Evolutionary conservation across 306 rosid species (phyloP).

Genomic region (Morella rubra): DNA sequence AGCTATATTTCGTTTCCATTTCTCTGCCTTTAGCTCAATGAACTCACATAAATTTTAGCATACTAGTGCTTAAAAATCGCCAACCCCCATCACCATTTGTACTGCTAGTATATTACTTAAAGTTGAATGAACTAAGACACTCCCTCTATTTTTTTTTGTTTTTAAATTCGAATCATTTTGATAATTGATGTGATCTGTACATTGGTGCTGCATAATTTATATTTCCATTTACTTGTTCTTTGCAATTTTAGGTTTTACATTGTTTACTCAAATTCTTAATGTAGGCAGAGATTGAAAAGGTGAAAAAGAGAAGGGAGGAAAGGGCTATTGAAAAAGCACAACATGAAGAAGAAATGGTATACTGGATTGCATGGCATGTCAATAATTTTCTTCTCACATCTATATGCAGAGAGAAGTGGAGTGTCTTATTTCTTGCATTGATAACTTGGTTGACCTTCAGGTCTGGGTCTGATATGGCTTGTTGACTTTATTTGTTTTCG

Average conservation of each 20-base stretch:
- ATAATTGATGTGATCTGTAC: neutral
- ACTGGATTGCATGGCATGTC: constrained; percentile 21
- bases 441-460: constrained; percentile 14
- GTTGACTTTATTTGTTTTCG: constrained; percentile 30
- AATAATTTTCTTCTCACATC: constrained; percentile 16
- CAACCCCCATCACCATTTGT: too few species aligned
- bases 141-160: neutral
- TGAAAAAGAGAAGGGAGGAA: constrained; percentile 98
- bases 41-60: too few species aligned
- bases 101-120: neutral
- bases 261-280: constrained; percentile 25
- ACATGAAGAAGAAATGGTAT: constrained; percentile 96
- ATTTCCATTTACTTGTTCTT: neutral
- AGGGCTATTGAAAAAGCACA: constrained; percentile 96
- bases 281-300: constrained; percentile 96
- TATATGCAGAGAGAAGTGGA: constrained; percentile 13
- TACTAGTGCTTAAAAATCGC: too few species aligned
- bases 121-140: neutral
- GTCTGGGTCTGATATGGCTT: constrained; percentile 16
- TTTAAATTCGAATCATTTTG: neutral
- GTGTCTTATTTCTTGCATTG: constrained; percentile 5
- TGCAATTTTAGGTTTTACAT: neutral
- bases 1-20: neutral
- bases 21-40: too few species aligned
- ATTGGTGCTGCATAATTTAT: neutral